Evolutionary conservation across 306 rosid genomes (phyloP).

Genomic region (Vigna unguiculata): DNA sequence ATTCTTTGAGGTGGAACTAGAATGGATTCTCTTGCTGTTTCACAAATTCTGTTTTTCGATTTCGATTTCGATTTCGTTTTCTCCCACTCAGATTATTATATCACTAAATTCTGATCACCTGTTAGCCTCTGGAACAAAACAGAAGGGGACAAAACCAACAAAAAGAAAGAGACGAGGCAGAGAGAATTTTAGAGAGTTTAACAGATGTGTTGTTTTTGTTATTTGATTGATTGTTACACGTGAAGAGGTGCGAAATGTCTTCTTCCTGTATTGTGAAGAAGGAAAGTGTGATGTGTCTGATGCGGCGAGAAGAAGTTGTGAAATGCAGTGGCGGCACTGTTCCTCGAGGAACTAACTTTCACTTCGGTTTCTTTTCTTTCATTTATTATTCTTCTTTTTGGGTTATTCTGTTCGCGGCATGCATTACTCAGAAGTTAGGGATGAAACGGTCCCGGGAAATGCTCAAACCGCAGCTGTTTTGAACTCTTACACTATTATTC

Average conservation of each 20-base stretch:
- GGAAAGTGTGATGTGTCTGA: constrained; percentile 48
- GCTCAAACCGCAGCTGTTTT: background rate
- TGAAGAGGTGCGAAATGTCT: constrained; percentile 28
- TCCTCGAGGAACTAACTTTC: background rate
- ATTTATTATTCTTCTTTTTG: background rate
- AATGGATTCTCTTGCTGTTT: constrained; percentile 30
- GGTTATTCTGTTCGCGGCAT: background rate
- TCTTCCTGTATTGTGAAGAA: background rate
- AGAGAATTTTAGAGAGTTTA: constrained; percentile 23
- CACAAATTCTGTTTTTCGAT: background rate
- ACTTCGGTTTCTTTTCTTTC: background rate
- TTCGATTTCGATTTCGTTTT: background rate
- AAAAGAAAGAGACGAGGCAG: background rate
- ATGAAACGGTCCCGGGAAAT: constrained; percentile 19
- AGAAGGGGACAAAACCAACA: background rate
- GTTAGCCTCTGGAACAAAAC: background rate
- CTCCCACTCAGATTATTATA: background rate
- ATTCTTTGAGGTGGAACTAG: constrained; percentile 65
- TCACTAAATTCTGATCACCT: background rate
- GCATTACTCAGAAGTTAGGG: background rate
- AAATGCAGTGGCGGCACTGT: constrained; percentile 7
- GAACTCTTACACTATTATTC: constrained; percentile 4
- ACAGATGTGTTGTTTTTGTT: background rate
- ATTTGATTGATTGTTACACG: constrained; percentile 28
- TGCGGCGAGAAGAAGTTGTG: constrained; percentile 66